Conservation (phyloP, 1,139 yeast species). For the Blastobotrys illinoisensis region DNA sequence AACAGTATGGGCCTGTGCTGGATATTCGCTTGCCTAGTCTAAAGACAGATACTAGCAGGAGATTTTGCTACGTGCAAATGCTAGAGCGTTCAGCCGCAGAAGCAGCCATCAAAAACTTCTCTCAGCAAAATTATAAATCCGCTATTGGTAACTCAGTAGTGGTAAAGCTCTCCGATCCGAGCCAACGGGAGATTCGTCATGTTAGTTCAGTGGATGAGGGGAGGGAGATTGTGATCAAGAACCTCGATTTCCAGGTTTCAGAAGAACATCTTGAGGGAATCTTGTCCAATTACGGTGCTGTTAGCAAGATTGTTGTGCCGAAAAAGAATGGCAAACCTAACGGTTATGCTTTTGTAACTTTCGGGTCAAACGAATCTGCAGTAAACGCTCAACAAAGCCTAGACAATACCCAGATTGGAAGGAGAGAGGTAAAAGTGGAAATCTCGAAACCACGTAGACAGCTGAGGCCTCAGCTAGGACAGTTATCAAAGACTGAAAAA, state of each 20-base stretch:
- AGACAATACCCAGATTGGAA: slow-evolving; percentile 4
- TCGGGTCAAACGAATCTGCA: slow-evolving; percentile 25
- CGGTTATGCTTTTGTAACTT: slow-evolving; percentile 34
- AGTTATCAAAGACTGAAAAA: background rate
- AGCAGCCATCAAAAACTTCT: background rate
- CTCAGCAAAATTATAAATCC: background rate
- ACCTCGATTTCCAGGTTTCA: slow-evolving; percentile 42
- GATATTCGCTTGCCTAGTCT: slow-evolving; percentile 66
- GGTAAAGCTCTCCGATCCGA: slow-evolving; percentile 58
- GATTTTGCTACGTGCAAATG: slow-evolving; percentile 71
- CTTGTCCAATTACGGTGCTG: slow-evolving; percentile 42
- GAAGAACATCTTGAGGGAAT: slow-evolving; percentile 25
- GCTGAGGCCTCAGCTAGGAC: background rate
- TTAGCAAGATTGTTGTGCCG: slow-evolving; percentile 38
- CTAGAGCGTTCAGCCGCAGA: background rate
- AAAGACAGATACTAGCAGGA: slow-evolving; percentile 47
- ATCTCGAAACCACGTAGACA: background rate
- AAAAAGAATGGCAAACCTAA: slow-evolving; percentile 17
- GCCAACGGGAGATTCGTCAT: slow-evolving; percentile 31
- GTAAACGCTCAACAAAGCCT: slow-evolving; percentile 17
- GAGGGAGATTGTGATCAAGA: slow-evolving; percentile 47
- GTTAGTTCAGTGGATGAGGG: slow-evolving; percentile 45
- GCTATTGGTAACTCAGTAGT: slow-evolving; percentile 30
- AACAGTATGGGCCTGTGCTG: slow-evolving; percentile 42
- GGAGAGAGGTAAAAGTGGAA: background rate